Base-by-base conservation (phyloP, 768 basidiomycete genomes). In the Lentinula sp. region DNA sequence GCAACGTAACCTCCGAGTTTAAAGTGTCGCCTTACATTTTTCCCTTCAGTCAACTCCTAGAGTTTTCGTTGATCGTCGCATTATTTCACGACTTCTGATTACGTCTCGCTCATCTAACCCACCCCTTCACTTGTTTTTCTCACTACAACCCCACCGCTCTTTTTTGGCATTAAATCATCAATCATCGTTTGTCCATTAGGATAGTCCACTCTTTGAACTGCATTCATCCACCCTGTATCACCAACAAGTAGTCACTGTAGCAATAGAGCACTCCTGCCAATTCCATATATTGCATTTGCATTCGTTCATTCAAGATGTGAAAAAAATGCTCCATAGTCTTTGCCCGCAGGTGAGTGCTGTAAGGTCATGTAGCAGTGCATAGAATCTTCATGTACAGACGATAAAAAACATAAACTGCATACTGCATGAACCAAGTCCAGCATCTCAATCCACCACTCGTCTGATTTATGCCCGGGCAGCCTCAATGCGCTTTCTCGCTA, bases 401-500 rank as follows among this genome's bases (percentile, higher is more conserved):
- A 46, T 77, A 21, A 65, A 79, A 0, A 64, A 59, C 62, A 72
- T 69, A 66, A 62, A 61, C 56, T 43, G 63, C 62, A 60, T 66
- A 68, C 63, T 63, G 67, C 61, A 62, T 62, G 63, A 67, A 70
- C 67, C 68, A 55, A 62, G 66, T 63, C 65, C 64, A 55, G 63
- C 55, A 56, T 21, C 50, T 51, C 31, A 34, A 11, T 31, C 50
- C 34, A 48, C 61, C 28, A 54, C 60, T 40, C 51, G 61, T 49
- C 58, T 61, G 58, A 67, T 65, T 76, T 76, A 84, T 74, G 75
- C 75, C 68, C 92, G 89, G 40, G 80, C 85, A 69, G 93, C 93
- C 78, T 92, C 89, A 69, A 93, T 93, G 68, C 92, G 85, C 81
- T 80, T 89, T 78, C 91, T 84, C 66, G 92, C 92, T 31, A 93